Evolutionary conservation across 1,139 yeast genomes (phyloP).

Genomic region (Blastobotrys raffinosifermentans): DNA sequence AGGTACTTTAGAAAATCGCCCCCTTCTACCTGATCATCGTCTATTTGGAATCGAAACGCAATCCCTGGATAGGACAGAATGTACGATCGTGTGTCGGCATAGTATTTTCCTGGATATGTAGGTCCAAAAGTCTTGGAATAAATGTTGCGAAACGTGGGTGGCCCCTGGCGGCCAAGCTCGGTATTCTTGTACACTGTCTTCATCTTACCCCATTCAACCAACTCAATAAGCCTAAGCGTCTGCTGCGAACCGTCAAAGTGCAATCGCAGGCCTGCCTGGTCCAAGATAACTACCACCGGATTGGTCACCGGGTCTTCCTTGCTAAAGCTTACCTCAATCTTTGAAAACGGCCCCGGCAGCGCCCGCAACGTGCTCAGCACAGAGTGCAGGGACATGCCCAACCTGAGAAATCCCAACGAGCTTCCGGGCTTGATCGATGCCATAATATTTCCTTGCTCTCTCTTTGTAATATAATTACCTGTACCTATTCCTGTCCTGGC

Average conservation of each 20-base stretch:
- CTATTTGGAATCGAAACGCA: conserved; percentile 25
- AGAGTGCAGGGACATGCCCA: conserved; percentile 24
- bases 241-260: conserved; percentile 27
- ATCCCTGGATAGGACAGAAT: conserved; percentile 31
- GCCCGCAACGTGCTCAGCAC: conserved; percentile 19
- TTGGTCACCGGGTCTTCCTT: conserved; percentile 15
- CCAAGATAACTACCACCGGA: conserved; percentile 23
- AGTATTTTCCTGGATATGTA: conserved; percentile 28
- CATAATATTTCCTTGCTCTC: too few relatives aligned
- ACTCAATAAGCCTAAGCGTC: conserved; percentile 24
- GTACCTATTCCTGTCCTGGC: too few relatives aligned
- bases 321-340: conserved; percentile 22
- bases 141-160: conserved; percentile 23
- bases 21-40: conserved; percentile 8
- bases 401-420: conserved; percentile 16
- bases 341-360: conserved; percentile 23
- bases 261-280: conserved; percentile 25
- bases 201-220: conserved; percentile 24
- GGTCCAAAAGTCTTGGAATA: conserved; percentile 32
- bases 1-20: conserved; percentile 16
- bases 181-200: conserved; percentile 23
- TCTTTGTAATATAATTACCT: too few relatives aligned
- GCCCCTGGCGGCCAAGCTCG: conserved; percentile 24
- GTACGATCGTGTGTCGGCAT: conserved; percentile 16
- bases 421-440: conserved; percentile 17